Conservation (phyloP, 2,329 filamentous ascomycete species). For the Ophiocordyceps robertsii region DNA sequence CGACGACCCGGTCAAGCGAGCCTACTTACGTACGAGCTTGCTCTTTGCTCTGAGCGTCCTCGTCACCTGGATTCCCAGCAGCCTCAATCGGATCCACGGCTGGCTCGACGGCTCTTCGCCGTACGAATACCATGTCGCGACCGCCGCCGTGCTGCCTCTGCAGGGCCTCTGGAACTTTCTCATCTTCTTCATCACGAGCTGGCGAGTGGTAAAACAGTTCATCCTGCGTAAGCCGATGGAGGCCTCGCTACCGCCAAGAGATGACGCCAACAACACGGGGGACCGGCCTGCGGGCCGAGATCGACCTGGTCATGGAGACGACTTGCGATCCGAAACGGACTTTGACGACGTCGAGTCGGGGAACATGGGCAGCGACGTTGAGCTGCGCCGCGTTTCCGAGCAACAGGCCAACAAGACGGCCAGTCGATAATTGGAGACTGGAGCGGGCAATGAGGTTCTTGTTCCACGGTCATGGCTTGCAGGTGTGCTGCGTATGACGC, state of each 20-base stretch:
- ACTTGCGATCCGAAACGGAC: slow-evolving; percentile 5
- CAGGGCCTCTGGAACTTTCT: slow-evolving; percentile 73
- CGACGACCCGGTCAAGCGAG: slow-evolving; percentile 43
- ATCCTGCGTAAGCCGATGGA: slow-evolving; percentile 1
- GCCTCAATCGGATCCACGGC: slow-evolving; percentile 61
- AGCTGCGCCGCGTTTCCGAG: slow-evolving; percentile 15
- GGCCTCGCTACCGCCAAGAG: neutral
- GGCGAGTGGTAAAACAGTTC: slow-evolving; percentile 13
- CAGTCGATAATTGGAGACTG: slow-evolving; percentile 6
- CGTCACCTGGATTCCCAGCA: slow-evolving; percentile 52
- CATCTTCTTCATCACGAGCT: slow-evolving; percentile 60
- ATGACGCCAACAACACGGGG: slow-evolving; percentile 1
- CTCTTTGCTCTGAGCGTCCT: slow-evolving; percentile 47
- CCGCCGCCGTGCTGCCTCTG: slow-evolving; percentile 58
- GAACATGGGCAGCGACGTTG: slow-evolving; percentile 17
- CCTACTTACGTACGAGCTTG: slow-evolving; percentile 47
- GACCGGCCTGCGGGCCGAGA: slow-evolving; percentile 3
- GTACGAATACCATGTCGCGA: slow-evolving; percentile 55
- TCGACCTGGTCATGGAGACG: neutral
- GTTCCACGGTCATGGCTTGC: neutral
- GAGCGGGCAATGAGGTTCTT: neutral
- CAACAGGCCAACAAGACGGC: slow-evolving; percentile 11
- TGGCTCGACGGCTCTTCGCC: slow-evolving; percentile 38
- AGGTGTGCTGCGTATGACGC: too few relatives aligned
- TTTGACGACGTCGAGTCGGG: slow-evolving; percentile 17